phyloP scores from a whole-genome alignment of 805 yeast genomes.

The Barnettozyma vustinii region DNA sequence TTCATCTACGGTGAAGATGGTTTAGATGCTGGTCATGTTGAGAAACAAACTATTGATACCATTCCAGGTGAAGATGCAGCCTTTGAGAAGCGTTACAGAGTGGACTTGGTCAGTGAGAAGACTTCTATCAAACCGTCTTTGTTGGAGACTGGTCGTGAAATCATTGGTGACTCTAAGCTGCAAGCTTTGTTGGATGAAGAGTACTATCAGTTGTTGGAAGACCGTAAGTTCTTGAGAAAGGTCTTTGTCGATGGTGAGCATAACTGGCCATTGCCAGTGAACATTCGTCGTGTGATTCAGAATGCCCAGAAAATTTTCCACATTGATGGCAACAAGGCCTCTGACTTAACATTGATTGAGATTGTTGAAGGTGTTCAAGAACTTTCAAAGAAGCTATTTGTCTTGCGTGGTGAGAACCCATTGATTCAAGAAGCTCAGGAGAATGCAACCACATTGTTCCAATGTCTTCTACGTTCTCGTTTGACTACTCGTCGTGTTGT shows the following conservation, averaged over 20 bases:
- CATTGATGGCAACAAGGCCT: conserved; percentile 83
- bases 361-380: conserved; percentile 67
- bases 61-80: conserved; percentile 86
- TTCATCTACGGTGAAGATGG: conserved; percentile 99
- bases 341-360: conserved; percentile 83
- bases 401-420: conserved; percentile 76
- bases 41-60: conserved; percentile 91
- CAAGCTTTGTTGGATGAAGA: conserved; percentile 82
- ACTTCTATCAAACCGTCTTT: conserved; percentile 61
- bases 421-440: conserved; percentile 81
- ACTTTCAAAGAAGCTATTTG: conserved; percentile 60
- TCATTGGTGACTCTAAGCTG: conserved; percentile 79
- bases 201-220: conserved; percentile 68
- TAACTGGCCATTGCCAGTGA: conserved; percentile 97
- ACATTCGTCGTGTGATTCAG: conserved; percentile 91
- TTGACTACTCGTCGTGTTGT: conserved; percentile 85
- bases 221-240: conserved; percentile 74
- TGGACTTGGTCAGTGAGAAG: conserved; percentile 76
- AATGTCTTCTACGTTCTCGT: conserved; percentile 88
- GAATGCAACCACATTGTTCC: conserved; percentile 86
- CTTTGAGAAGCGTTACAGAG: conserved; percentile 78
- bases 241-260: conserved; percentile 92
- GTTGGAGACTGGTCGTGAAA: conserved; percentile 85
- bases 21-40: conserved; percentile 96
- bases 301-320: conserved; percentile 97